Conservation (phyloP, 169 alveolate species). For the Eimeria falciformis region DNA sequence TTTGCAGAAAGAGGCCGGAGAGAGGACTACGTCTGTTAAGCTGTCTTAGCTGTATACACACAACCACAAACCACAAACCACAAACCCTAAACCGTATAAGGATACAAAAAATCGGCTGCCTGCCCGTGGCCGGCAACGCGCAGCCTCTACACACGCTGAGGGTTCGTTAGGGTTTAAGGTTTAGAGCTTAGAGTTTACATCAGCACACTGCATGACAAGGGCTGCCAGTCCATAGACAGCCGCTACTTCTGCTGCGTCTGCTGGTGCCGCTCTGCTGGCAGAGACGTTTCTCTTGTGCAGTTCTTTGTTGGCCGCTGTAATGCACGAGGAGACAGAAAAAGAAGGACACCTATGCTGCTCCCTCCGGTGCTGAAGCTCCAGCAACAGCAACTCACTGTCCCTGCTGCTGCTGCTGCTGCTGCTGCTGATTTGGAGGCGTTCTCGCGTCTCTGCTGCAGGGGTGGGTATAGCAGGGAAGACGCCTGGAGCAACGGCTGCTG, state of each 20-base stretch:
- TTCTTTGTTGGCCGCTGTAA: background rate
- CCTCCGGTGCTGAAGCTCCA: background rate
- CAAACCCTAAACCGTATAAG: background rate
- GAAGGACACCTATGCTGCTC: constrained; percentile 32
- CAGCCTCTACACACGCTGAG: background rate
- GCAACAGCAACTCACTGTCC: background rate
- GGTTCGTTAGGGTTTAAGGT: background rate
- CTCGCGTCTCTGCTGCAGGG: background rate
- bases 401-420: constrained; percentile 60
- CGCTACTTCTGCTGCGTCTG: constrained; percentile 50
- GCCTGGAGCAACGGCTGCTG: background rate
- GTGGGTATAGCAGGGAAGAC: background rate
- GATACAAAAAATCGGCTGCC: background rate
- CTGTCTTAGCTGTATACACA: constrained; percentile 44
- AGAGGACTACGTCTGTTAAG: constrained; percentile 60
- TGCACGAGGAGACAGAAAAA: constrained; percentile 33
- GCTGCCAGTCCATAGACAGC: constrained; percentile 64
- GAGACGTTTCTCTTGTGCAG: background rate
- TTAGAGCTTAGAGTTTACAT: constrained; percentile 19
- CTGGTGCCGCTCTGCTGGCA: background rate
- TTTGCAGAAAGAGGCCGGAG: constrained; percentile 55
- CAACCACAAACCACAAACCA: background rate
- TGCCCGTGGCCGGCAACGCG: background rate
- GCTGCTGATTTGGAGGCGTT: background rate
- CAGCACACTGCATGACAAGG: constrained; percentile 59